A percentile compares a stretch with the other conserved stretches of the same genome.
Evolutionary conservation across 2,329 filamentous ascomycete genomes (phyloP).

Genomic region (Cladosporium sp.): DNA sequence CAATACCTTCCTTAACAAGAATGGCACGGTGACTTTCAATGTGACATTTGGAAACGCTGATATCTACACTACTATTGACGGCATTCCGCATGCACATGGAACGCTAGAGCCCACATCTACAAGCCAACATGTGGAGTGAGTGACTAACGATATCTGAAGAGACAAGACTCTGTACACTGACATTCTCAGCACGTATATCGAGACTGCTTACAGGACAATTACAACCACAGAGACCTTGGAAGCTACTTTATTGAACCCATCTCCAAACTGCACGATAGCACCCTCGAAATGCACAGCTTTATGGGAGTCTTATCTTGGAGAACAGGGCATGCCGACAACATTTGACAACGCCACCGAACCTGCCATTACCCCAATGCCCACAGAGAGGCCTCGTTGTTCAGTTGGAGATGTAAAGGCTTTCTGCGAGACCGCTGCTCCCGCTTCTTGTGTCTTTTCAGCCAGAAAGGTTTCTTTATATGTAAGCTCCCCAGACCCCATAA

Average conservation of each 20-base stretch:
- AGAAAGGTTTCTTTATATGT: conserved; percentile 6
- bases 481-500: not conserved
- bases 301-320: conserved; percentile 1
- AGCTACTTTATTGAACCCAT: not conserved
- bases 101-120: not conserved
- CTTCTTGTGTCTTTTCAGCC: not conserved
- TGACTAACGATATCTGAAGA: no score
- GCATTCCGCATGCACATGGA: conserved; percentile 7
- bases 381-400: conserved; percentile 2
- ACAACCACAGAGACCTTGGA: not conserved
- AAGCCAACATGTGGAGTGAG: conserved; percentile 6
- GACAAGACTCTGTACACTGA: not conserved
- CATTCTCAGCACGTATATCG: not conserved
- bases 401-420: not conserved
- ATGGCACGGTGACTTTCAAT: conserved; percentile 1
- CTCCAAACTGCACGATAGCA: conserved; percentile 5
- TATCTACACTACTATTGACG: conserved; percentile 11
- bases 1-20: not conserved
- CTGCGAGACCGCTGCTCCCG: not conserved
- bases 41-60: conserved; percentile 6
- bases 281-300: conserved; percentile 1
- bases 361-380: conserved; percentile 7
- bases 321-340: conserved; percentile 5
- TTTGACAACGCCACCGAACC: conserved; percentile 5
- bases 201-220: not conserved